Percentiles rank a stretch among this genome's conserved stretches.
These are phyloP conservation scores for Davidsoniella eucalypti DNA, from an alignment of 2,329 filamentous ascomycete species.

Conservation along the genomic window DNA sequence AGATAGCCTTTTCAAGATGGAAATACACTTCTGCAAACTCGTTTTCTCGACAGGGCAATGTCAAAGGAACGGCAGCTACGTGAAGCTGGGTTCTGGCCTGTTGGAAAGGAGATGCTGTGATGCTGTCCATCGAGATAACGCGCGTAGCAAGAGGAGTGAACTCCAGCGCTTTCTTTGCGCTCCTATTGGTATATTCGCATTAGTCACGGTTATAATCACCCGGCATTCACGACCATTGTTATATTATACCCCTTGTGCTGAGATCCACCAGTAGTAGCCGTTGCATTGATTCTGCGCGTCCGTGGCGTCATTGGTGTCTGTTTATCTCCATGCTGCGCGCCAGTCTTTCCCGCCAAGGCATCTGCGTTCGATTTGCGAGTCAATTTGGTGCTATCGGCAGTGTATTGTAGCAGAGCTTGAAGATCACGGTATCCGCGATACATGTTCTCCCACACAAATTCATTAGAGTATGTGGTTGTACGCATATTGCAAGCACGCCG, in stretches of 20 bases:
- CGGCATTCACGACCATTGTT: background rate
- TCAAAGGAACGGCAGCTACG: slow-evolving; percentile 79
- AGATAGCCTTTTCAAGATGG: slow-evolving; percentile 85
- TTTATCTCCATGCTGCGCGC: background rate
- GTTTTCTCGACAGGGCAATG: slow-evolving; percentile 76
- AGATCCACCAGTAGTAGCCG: background rate
- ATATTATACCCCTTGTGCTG: slow-evolving; percentile 8
- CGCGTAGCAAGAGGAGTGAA: slow-evolving; percentile 92
- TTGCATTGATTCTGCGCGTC: slow-evolving; percentile 4
- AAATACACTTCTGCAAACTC: slow-evolving; percentile 89
- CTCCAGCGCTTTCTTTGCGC: slow-evolving; percentile 54
- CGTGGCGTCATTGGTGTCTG: slow-evolving; percentile 7
- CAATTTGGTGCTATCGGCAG: slow-evolving; percentile 57
- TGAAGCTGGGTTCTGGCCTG: slow-evolving; percentile 78
- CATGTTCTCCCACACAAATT: slow-evolving; percentile 81
- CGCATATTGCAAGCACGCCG: slow-evolving; percentile 76
- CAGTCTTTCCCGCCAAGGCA: background rate
- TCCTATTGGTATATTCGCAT: background rate
- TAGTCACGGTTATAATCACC: background rate
- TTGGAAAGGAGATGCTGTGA: slow-evolving; percentile 76
- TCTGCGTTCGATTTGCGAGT: slow-evolving; percentile 26
- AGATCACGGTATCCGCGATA: slow-evolving; percentile 53
- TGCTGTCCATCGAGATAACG: slow-evolving; percentile 56
- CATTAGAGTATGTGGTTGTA: slow-evolving; percentile 79
- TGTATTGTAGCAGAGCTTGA: slow-evolving; percentile 44